A percentile compares a stretch with the other conserved stretches of the same genome.
phyloP scores from a whole-genome alignment of 1,284 basidiomycete species.

The Schizophyllum commune region DNA sequence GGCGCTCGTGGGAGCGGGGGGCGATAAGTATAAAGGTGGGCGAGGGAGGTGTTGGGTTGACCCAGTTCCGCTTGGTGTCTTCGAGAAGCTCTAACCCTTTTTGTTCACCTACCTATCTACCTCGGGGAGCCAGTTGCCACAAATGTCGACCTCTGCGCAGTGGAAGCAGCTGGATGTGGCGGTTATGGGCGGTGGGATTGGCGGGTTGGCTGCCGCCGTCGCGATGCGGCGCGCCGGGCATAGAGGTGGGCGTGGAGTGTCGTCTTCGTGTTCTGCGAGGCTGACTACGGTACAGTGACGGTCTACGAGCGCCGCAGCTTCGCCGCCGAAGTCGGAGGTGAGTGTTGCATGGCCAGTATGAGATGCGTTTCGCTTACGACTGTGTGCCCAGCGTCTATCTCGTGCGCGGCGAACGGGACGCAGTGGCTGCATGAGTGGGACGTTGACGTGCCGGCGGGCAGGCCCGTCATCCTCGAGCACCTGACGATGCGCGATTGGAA shows the following conservation, averaged over 20 bases:
- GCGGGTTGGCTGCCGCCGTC: constrained; percentile 17
- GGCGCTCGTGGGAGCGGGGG: too few species aligned
- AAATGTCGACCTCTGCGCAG: constrained; percentile 1
- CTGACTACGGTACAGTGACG: constrained; percentile 8
- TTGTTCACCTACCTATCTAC: too few species aligned
- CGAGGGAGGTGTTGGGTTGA: too few species aligned
- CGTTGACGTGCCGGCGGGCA: constrained; percentile 23
- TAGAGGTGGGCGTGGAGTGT: constrained; percentile 10
- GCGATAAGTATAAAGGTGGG: too few species aligned
- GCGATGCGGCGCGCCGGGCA: constrained; percentile 18
- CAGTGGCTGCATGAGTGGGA: constrained; percentile 26
- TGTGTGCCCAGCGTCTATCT: constrained; percentile 18
- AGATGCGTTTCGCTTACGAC: background rate
- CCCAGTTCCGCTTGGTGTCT: too few species aligned
- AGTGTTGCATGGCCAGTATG: background rate
- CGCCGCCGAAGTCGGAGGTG: constrained; percentile 21
- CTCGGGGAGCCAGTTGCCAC: background rate
- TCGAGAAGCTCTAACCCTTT: too few species aligned
- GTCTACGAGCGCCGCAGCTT: constrained; percentile 24
- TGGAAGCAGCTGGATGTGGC: constrained; percentile 19
- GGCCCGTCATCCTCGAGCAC: constrained; percentile 20
- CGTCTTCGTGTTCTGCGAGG: background rate
- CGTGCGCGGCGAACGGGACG: constrained; percentile 26
- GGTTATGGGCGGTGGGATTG: constrained; percentile 18
- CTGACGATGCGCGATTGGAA: constrained; percentile 25